Evolutionary conservation across 176 grass and related monocot species (phyloP).

Genomic region (Hsuehochloa calcarea): DNA sequence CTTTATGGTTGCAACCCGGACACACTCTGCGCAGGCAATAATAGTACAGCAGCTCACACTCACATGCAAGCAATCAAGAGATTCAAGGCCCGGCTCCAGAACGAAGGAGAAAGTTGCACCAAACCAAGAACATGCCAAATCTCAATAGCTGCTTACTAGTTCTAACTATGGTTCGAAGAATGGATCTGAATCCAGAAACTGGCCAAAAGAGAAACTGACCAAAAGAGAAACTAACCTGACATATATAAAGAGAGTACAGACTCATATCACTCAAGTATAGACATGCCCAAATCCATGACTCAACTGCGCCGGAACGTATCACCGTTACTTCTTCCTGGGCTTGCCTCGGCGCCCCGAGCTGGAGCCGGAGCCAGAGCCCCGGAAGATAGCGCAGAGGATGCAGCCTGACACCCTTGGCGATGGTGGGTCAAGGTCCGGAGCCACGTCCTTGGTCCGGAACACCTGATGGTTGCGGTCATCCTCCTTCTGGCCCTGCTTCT

Average conservation of each 20-base stretch:
- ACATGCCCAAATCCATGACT: constrained; percentile 28
- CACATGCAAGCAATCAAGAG: constrained; percentile 43
- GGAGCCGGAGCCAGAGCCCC: constrained; percentile 32
- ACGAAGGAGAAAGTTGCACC: not conserved
- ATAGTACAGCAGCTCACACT: constrained; percentile 22
- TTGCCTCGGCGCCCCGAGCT: constrained; percentile 12
- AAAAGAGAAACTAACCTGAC: constrained; percentile 25
- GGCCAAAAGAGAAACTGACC: not conserved
- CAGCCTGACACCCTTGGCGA: constrained; percentile 77
- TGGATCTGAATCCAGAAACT: constrained; percentile 45
- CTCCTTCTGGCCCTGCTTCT: constrained; percentile 26
- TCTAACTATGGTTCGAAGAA: constrained; percentile 31
- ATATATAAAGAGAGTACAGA: constrained; percentile 27
- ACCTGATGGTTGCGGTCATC: constrained; percentile 31
- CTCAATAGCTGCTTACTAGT: constrained; percentile 22
- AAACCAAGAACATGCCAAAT: constrained; percentile 21
- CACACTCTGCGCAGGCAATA: not conserved
- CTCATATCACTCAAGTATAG: constrained; percentile 35
- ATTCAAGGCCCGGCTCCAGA: constrained; percentile 6
- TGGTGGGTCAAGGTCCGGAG: constrained; percentile 65
- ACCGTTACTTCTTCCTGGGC: constrained; percentile 37
- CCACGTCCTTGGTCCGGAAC: constrained; percentile 59
- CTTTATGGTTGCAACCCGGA: constrained; percentile 22
- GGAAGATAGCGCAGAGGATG: constrained; percentile 68
- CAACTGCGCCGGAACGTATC: not conserved